Evolutionary conservation across 345 rosid species (phyloP).

Genomic region (Heritiera fomes): DNA sequence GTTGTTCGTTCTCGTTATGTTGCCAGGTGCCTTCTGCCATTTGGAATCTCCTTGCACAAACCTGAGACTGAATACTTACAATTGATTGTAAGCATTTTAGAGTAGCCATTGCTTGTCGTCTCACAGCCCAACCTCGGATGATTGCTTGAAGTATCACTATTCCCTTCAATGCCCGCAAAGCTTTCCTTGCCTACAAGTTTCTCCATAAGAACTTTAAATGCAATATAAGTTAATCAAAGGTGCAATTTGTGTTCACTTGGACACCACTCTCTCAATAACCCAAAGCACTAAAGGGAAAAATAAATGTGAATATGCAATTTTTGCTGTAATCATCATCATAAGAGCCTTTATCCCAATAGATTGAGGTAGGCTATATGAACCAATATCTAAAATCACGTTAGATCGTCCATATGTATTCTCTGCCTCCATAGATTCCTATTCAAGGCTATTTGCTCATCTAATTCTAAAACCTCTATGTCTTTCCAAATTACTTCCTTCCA

Average conservation of each 20-base stretch:
- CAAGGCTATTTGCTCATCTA: no score
- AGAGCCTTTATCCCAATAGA: no score
- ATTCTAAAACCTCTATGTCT: no score
- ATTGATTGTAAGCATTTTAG: constrained; percentile 84
- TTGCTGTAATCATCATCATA: no score
- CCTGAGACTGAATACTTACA: constrained; percentile 76
- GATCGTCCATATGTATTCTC: no score
- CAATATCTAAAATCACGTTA: no score
- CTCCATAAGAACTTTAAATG: constrained; percentile 1
- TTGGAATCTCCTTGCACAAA: constrained; percentile 55
- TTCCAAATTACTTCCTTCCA: no score
- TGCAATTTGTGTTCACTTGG: background rate
- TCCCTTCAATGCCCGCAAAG: constrained; percentile 83
- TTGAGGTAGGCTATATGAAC: no score
- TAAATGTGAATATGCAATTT: no score
- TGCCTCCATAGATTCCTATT: no score
- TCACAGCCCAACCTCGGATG: constrained; percentile 71
- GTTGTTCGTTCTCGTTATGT: constrained; percentile 43
- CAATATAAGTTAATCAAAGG: background rate
- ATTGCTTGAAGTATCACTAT: constrained; percentile 92
- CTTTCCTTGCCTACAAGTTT: constrained; percentile 77
- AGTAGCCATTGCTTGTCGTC: constrained; percentile 80
- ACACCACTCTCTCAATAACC: no score
- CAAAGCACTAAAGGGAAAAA: no score
- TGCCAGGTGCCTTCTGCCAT: constrained; percentile 35